Base-by-base conservation (phyloP, 2,329 filamentous ascomycete genomes). In the Trichoderma sp. region DNA sequence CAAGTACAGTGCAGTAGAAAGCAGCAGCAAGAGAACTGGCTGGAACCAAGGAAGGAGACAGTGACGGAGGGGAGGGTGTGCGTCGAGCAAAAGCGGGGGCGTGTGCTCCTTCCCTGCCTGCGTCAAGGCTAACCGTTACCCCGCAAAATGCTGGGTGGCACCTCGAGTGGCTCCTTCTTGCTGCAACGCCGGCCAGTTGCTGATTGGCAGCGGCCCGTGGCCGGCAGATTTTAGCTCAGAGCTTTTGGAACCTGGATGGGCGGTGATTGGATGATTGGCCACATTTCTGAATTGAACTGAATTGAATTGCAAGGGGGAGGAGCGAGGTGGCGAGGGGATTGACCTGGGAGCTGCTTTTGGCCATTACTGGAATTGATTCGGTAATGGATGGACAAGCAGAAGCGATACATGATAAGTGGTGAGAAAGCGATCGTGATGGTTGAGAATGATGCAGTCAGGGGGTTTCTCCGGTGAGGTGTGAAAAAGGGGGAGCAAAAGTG, bases 201-300 rank as follows among this genome's bases (percentile, higher is more conserved):
- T 76, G 75, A 76, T 76, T 74, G 75, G 75, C 75, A 68, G 75
- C 75, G 75, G 75, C 50, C 75, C 75, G 75, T 74, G 72, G 64
- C 69, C 75, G 69, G 75, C 41, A 63, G 56, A 62, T 59, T 71
- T 72, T 75, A 75, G 74, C 60, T 75, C 45, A 14, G 35, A 71
- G 60, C 50, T 38, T 56, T 67, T 35, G n/a, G 12, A 60, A 59
- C 56, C 31, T 31, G 35, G 62, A 1, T 9, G 9, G 18, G 8
- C 11, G 18, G 67, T 50, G 31, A 66, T 75, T 75, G 74, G 67
- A 21, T 53, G 21, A 45, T 41, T 73, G 29, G 69, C 69, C 9
- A 56, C 35, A 53, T 63, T 31, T 50, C 18, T 21, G 18, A 45
- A 50, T 53, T 53, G 68, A 53, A 50, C 33, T 53, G 68, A 53